Conservation (phyloP, 2,329 filamentous ascomycete species). For the Rutstroemia sp. region DNA sequence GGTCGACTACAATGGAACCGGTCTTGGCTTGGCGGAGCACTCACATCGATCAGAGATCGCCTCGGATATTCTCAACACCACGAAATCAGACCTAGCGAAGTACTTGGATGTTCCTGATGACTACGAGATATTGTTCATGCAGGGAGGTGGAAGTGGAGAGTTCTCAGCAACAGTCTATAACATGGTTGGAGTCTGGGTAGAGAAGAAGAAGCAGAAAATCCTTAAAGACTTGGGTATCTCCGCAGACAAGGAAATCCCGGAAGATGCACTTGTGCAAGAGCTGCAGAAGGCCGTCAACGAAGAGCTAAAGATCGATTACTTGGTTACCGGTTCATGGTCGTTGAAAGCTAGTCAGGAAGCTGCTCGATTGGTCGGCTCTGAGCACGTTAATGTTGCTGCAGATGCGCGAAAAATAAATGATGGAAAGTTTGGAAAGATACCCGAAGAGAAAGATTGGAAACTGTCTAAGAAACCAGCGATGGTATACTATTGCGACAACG, state of each 20-base stretch:
- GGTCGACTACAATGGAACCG: constrained; percentile 72
- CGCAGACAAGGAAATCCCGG: constrained; percentile 39
- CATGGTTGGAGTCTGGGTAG: constrained; percentile 75
- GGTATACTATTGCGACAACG: constrained; percentile 84
- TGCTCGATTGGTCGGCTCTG: constrained; percentile 63
- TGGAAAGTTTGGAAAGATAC: constrained; percentile 82
- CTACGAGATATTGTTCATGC: constrained; percentile 85
- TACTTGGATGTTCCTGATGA: constrained; percentile 78
- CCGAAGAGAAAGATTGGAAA: constrained; percentile 68
- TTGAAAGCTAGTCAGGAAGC: constrained; percentile 85
- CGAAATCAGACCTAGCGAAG: constrained; percentile 64
- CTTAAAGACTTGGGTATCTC: constrained; percentile 43
- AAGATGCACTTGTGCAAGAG: constrained; percentile 49
- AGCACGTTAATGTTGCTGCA: constrained; percentile 72
- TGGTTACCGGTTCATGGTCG: constrained; percentile 85
- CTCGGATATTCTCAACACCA: constrained; percentile 67
- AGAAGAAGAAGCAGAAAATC: constrained; percentile 54
- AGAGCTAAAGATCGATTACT: constrained; percentile 77
- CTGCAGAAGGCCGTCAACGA: constrained; percentile 57
- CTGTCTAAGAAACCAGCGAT: constrained; percentile 62
- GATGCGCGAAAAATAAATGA: constrained; percentile 59
- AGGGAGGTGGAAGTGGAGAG: constrained; percentile 77
- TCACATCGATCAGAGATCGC: constrained; percentile 80
- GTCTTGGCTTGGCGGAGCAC: constrained; percentile 82
- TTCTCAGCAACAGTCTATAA: constrained; percentile 84